phyloP scores from a whole-genome alignment of 2,329 filamentous ascomycete species.

The Penicillium capsulatum region DNA sequence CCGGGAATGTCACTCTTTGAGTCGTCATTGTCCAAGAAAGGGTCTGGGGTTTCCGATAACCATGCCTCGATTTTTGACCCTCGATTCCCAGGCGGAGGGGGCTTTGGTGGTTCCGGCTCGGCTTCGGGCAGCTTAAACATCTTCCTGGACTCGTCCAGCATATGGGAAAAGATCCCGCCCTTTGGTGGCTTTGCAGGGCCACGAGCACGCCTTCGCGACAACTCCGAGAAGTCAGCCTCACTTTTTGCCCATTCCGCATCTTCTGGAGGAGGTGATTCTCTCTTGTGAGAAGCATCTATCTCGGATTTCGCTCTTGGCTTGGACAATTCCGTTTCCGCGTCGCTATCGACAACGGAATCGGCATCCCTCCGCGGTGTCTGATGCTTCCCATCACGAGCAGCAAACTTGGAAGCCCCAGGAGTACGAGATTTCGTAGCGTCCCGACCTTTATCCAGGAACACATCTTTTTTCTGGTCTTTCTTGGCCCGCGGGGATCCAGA shows the following conservation, averaged over 20 bases:
- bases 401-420: constrained; percentile 23
- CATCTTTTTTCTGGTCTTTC: constrained; percentile 25
- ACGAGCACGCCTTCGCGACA: constrained; percentile 35
- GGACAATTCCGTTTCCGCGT: constrained; percentile 15
- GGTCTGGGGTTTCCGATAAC: constrained; percentile 55
- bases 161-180: constrained; percentile 42
- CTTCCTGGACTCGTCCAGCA: constrained; percentile 44
- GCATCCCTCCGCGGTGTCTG: constrained; percentile 15
- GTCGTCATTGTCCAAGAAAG: constrained; percentile 46
- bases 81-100: constrained; percentile 41
- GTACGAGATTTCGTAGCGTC: constrained; percentile 27
- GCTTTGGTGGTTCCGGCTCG: constrained; percentile 29
- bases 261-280: constrained; percentile 26
- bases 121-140: constrained; percentile 43
- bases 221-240: constrained; percentile 39
- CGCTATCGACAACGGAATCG: constrained; percentile 19
- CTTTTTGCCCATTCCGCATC: constrained; percentile 37
- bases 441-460: constrained; percentile 19
- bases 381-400: constrained; percentile 23
- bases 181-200: constrained; percentile 37
- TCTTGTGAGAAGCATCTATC: constrained; percentile 21
- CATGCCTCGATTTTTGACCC: constrained; percentile 59
- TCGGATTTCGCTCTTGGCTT: constrained; percentile 19
- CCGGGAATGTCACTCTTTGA: constrained; percentile 38
- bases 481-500: constrained; percentile 26